Evolutionary conservation across 495 filamentous ascomycete species (phyloP).

Genomic region (Cenococcum geophilum): DNA sequence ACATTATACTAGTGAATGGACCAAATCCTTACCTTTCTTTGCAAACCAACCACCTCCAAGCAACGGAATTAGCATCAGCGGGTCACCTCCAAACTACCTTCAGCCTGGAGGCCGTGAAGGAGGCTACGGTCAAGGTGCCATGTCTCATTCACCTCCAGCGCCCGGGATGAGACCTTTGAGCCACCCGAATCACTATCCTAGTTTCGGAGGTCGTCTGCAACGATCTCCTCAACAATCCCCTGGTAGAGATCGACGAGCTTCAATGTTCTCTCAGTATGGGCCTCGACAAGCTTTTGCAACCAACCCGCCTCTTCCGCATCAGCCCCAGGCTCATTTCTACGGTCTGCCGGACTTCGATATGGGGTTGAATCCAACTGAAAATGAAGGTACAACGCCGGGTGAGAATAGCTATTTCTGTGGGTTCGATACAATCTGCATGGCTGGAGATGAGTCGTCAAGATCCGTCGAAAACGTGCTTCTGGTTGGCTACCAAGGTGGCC

Average conservation of each 20-base stretch:
- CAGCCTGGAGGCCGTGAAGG: slow-evolving; percentile 20
- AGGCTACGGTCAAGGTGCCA: slow-evolving; percentile 19
- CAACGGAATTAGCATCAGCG: slow-evolving; percentile 28
- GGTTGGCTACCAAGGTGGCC: slow-evolving; percentile 65
- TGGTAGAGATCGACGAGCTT: slow-evolving; percentile 41
- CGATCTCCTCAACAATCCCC: slow-evolving; percentile 26
- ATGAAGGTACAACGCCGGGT: slow-evolving; percentile 49
- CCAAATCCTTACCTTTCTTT: slow-evolving; percentile 33
- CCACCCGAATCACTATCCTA: slow-evolving; percentile 32
- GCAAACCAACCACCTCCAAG: slow-evolving; percentile 23
- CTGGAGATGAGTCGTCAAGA: slow-evolving; percentile 43
- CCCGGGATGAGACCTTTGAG: slow-evolving; percentile 29
- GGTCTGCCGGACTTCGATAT: slow-evolving; percentile 52
- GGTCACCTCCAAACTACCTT: slow-evolving; percentile 29
- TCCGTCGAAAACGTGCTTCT: slow-evolving; percentile 63
- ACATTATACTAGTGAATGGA: slow-evolving; percentile 37
- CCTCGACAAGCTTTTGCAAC: slow-evolving; percentile 39
- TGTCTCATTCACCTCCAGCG: slow-evolving; percentile 26
- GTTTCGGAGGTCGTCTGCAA: slow-evolving; percentile 34
- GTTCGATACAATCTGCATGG: slow-evolving; percentile 62
- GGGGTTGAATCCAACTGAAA: slow-evolving; percentile 30
- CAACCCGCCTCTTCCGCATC: slow-evolving; percentile 71
- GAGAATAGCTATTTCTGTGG: slow-evolving; percentile 66
- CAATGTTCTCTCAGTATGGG: slow-evolving; percentile 54
- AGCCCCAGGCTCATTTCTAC: slow-evolving; percentile 68